Base-by-base conservation (phyloP, 257 asterid genomes). In the Solanum bukasovii region DNA sequence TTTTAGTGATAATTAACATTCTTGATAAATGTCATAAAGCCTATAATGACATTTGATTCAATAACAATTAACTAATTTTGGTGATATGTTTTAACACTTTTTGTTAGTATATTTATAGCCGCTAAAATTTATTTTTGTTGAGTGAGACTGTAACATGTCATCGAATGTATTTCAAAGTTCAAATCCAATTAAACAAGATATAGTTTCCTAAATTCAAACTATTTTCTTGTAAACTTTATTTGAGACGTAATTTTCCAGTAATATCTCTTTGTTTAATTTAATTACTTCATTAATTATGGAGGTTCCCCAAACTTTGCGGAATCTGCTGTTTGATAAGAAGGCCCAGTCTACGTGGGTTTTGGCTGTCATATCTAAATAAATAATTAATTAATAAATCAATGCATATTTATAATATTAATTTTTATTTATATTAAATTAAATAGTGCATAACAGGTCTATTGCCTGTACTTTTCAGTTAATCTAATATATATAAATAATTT, bases 41-140 rank as follows among this genome's bases (percentile, higher is more conserved):
- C 3, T 16, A 52, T 52, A 14, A 0, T 0, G 0, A 52, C 0
- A 6, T 52, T 18, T 2, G 1, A 52, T 52, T 16, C 1, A 52
- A 6, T 52, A 2, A 13, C 20, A 46, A 46, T 4, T 46, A 46
- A 49, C 3, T 49, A 0, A 49, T 14, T 5, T 49, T 3, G 3
- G 0, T 13, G 18, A 46, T 46, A 46, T 46, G 1, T 13, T 46
- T 1, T 49, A 14, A 49, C 61, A 49, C 21, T 5, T 6, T 49
- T 5, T 49, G 9, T 16, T 49, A 49, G 12, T 9, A 9, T 40
- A 40, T 40, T 40, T 40, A 14, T 49, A 49, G 23, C 9, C 3
- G 61, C 1, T 6, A 52, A 49, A 52, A 61, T 0, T 23, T 8
- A 61, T 56, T 18, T 56, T 6, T 56, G 9, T 18, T 46, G 20